These are phyloP conservation scores for Nigrograna mackinnonii DNA, from an alignment of 2,329 filamentous ascomycete species.

Conservation along the genomic window DNA sequence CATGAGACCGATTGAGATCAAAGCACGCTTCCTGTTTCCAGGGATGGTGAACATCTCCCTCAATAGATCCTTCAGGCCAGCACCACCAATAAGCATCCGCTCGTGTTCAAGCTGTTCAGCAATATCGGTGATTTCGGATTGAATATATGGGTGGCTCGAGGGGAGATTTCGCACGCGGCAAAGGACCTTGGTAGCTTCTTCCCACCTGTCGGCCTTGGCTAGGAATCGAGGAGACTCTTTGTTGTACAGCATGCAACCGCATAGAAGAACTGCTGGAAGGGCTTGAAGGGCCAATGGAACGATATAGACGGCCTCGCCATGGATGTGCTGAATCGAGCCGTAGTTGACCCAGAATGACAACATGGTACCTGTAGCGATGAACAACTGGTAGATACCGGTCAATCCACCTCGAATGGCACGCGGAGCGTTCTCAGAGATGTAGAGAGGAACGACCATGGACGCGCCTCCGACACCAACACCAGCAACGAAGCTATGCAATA, in stretches of 20 bases:
- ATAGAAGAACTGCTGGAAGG: constrained; percentile 64
- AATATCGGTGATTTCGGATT: constrained; percentile 40
- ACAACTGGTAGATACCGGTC: constrained; percentile 64
- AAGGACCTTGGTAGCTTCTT: constrained; percentile 62
- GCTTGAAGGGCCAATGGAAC: constrained; percentile 68
- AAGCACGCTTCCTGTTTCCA: constrained; percentile 62
- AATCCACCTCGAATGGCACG: constrained; percentile 63
- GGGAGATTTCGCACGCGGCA: constrained; percentile 59
- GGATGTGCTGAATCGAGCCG: constrained; percentile 50
- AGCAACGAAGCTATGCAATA: constrained; percentile 50
- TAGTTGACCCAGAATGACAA: constrained; percentile 61
- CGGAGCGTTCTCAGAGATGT: constrained; percentile 64
- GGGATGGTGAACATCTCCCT: constrained; percentile 50
- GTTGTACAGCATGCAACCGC: constrained; percentile 64
- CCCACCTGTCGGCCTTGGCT: constrained; percentile 70
- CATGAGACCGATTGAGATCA: constrained; percentile 67
- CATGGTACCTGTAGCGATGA: constrained; percentile 57
- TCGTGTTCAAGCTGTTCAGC: constrained; percentile 54
- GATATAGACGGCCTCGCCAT: constrained; percentile 57
- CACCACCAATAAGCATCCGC: constrained; percentile 58
- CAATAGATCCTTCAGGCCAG: constrained; percentile 45
- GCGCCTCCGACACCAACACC: constrained; percentile 57
- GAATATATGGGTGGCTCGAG: constrained; percentile 37
- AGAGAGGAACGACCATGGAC: constrained; percentile 63
- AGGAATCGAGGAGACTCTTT: constrained; percentile 71